These are phyloP conservation scores for Apocynum venetum DNA, from an alignment of 257 asterid genomes.

Conservation along the genomic window DNA sequence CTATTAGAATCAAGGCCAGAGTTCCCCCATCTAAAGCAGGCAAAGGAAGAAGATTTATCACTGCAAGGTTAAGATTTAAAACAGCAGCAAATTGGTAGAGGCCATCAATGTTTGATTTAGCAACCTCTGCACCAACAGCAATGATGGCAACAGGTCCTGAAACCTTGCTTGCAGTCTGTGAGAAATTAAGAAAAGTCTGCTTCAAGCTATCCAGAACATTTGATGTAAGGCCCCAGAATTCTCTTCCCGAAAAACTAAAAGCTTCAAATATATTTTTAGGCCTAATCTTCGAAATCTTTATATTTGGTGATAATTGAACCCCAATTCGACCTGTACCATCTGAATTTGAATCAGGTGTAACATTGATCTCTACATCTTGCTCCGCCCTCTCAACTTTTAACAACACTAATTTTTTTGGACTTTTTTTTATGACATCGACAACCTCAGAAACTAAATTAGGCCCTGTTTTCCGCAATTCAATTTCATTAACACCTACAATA, in stretches of 20 bases:
- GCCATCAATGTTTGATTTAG: constrained; percentile 83
- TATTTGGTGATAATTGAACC: constrained; percentile 78
- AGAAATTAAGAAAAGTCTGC: constrained; percentile 81
- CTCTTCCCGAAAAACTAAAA: constrained; percentile 67
- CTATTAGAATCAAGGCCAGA: constrained; percentile 73
- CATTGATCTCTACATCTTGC: constrained; percentile 42
- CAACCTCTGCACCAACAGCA: constrained; percentile 98
- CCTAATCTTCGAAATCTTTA: constrained; percentile 54
- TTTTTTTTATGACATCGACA: constrained; percentile 64
- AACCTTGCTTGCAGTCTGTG: constrained; percentile 89
- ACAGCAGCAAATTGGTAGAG: constrained; percentile 91
- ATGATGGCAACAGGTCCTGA: constrained; percentile 97
- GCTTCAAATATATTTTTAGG: constrained; percentile 61
- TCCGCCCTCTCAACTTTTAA: constrained; percentile 61
- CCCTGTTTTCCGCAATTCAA: constrained; percentile 46
- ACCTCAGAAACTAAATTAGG: constrained; percentile 79
- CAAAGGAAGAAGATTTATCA: constrained; percentile 87
- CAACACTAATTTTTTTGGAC: constrained; percentile 51
- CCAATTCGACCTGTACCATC: constrained; percentile 94
- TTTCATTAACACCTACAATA: constrained; percentile 64
- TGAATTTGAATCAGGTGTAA: constrained; percentile 67
- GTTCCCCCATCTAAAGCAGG: constrained; percentile 97
- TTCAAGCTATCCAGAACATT: constrained; percentile 73
- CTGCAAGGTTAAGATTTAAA: constrained; percentile 85
- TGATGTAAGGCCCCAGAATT: constrained; percentile 72